These are phyloP conservation scores for Monascus ruber DNA, from an alignment of 2,329 filamentous ascomycete species.

Conservation along the genomic window DNA sequence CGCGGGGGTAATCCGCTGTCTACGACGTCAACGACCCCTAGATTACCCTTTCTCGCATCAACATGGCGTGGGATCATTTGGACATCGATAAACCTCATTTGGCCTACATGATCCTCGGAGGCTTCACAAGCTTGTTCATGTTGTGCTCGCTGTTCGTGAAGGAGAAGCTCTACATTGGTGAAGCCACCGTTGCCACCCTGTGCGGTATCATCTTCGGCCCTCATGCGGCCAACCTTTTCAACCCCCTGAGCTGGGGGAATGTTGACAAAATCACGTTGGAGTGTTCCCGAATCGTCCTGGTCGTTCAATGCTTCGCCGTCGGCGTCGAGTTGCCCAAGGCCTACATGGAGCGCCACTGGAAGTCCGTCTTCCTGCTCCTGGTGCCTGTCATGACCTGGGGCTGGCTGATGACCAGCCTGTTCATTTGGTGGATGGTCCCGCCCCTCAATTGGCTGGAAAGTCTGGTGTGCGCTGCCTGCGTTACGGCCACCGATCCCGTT, in stretches of 20 bases:
- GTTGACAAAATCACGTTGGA: conserved; percentile 58
- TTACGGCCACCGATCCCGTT: conserved; percentile 94
- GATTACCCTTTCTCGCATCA: conserved; percentile 3
- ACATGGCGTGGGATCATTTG: conserved; percentile 42
- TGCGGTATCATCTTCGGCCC: conserved; percentile 62
- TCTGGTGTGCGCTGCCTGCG: conserved; percentile 77
- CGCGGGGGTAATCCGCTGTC: no score
- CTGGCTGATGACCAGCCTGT: conserved; percentile 70
- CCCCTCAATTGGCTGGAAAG: conserved; percentile 80
- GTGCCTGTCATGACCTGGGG: conserved; percentile 96
- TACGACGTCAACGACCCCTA: no score
- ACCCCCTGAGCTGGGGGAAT: conserved; percentile 52
- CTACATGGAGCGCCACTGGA: conserved; percentile 98
- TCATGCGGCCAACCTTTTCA: conserved; percentile 53
- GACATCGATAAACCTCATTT: conserved; percentile 83
- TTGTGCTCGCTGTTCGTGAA: conserved; percentile 96
- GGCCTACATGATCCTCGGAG: conserved; percentile 96
- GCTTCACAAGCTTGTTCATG: conserved; percentile 98
- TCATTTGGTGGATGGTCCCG: conserved; percentile 84
- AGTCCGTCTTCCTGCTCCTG: conserved; percentile 74
- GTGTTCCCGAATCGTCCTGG: conserved; percentile 59
- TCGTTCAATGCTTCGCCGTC: conserved; percentile 63
- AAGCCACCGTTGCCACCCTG: conserved; percentile 78
- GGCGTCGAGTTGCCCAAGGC: conserved; percentile 57
- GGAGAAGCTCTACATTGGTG: conserved; percentile 95